Percentiles rank a stretch among this genome's conserved stretches.
These are phyloP conservation scores for Salix caprea DNA, from an alignment of 345 rosid species.

Conservation along the genomic window DNA sequence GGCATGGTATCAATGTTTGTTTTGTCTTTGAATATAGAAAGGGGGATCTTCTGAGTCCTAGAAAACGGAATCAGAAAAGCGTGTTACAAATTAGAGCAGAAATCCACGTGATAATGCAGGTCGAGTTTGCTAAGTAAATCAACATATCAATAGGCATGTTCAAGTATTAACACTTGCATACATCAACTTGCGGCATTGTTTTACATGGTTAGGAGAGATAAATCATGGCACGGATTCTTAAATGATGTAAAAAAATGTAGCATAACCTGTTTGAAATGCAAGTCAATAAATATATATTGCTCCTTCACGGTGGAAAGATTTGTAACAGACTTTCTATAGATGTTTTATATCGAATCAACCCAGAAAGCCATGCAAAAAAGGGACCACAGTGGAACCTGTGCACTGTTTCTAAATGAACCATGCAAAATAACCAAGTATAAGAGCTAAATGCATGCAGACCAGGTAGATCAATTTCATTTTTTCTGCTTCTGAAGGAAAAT, in stretches of 20 bases:
- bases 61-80: constrained; percentile 5
- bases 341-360: neutral
- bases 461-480: neutral
- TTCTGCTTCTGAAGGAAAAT: neutral
- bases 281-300: neutral
- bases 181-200: neutral
- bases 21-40: constrained; percentile 60
- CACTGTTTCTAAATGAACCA: neutral
- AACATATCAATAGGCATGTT: neutral
- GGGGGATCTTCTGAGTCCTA: constrained; percentile 47
- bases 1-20: constrained; percentile 26
- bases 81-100: neutral
- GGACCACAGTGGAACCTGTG: neutral
- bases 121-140: neutral
- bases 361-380: neutral
- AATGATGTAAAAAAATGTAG: neutral
- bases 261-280: neutral
- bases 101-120: neutral
- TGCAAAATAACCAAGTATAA: neutral
- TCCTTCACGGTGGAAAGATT: neutral
- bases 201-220: neutral
- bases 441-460: neutral
- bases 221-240: neutral
- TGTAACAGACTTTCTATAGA: neutral
- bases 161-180: neutral